Evolutionary conservation across 106 monocot species (phyloP), one percentile per base, ranked within the genome.

Genomic region (Triglochin maritima): DNA sequence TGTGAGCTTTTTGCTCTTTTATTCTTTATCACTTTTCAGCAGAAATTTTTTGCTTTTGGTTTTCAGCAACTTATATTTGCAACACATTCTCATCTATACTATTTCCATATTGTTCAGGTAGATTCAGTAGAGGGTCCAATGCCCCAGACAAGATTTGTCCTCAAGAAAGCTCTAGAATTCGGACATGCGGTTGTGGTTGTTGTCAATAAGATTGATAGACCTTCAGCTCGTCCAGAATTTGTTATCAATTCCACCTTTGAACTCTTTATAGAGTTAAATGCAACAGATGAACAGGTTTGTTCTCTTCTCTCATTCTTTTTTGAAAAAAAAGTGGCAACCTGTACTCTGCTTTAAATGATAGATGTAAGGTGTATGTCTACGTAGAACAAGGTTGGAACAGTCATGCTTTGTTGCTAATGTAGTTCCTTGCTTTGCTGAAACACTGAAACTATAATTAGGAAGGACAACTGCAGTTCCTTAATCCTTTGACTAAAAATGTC

Each of bases 251-350:
- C 98, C 46, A 98, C 98, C 54, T 98, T 98, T 74, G 98, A 98
- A 74, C 88, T 98, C n/a, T 98, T 98, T 76, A 92, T 98, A 65
- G 98, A 98, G 74, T 75, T 96, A 77, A 96, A 96, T 88, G 96
- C 96, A 14, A 91, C 88, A 17, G 96, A 96, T 77, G 91, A 96
- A 75, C 96, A 96, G 90, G 96, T 96, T 29, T 29, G 29, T 29
- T 29, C 29, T 68, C n/a, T 29, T 43, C 10, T 57, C 10, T 44
- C 2, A 56, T 17, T 70, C 47, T 70, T 9, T 29, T 17, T 8
- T 2, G 59, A 59, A 29, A 29, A 59, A 59, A 17, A 59, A 55
- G 14, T 55, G 29, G 29, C 29, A 29, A 29, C 29, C 29, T 29
- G 29, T 29, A 29, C 29, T 29, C 29, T 29, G 29, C 29, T 29